phyloP scores from a whole-genome alignment of 208 protist genomes.

The Leishmania braziliensis region DNA sequence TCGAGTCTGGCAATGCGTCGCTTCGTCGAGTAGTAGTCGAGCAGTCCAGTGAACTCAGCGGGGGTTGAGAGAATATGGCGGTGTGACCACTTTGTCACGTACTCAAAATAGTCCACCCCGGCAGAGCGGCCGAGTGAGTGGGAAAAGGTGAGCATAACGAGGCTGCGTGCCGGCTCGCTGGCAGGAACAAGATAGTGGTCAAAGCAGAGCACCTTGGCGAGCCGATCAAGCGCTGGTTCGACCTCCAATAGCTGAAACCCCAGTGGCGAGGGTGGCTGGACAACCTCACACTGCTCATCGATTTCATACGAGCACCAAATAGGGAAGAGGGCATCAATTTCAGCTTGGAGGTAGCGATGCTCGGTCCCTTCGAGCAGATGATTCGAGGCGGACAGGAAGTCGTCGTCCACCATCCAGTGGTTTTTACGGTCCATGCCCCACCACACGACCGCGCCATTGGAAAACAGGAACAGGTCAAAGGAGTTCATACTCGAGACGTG shows the following conservation, averaged over 20 bases:
- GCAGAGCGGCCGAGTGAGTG: slow-evolving; percentile 58
- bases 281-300: slow-evolving; percentile 32
- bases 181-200: slow-evolving; percentile 74
- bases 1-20: slow-evolving; percentile 50
- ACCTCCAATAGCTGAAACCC: slow-evolving; percentile 12
- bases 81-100: slow-evolving; percentile 63
- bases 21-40: slow-evolving; percentile 72
- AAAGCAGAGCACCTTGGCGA: slow-evolving; percentile 65
- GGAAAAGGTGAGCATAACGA: slow-evolving; percentile 76
- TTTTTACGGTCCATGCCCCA: slow-evolving; percentile 71
- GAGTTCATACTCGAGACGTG: slow-evolving; percentile 47
- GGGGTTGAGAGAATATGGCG: slow-evolving; percentile 53
- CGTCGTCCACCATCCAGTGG: slow-evolving; percentile 75
- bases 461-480: slow-evolving; percentile 74
- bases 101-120: slow-evolving; percentile 70
- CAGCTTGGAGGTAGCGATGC: slow-evolving; percentile 45
- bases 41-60: slow-evolving; percentile 50
- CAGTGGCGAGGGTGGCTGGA: not conserved
- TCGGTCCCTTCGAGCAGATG: slow-evolving; percentile 42
- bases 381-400: slow-evolving; percentile 54
- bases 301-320: slow-evolving; percentile 74
- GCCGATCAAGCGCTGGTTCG: slow-evolving; percentile 47
- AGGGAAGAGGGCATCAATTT: slow-evolving; percentile 69
- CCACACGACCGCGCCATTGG: slow-evolving; percentile 72
- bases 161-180: slow-evolving; percentile 37